phyloP scores from a whole-genome alignment of 306 rosid genomes.

The Spatholobus suberectus region DNA sequence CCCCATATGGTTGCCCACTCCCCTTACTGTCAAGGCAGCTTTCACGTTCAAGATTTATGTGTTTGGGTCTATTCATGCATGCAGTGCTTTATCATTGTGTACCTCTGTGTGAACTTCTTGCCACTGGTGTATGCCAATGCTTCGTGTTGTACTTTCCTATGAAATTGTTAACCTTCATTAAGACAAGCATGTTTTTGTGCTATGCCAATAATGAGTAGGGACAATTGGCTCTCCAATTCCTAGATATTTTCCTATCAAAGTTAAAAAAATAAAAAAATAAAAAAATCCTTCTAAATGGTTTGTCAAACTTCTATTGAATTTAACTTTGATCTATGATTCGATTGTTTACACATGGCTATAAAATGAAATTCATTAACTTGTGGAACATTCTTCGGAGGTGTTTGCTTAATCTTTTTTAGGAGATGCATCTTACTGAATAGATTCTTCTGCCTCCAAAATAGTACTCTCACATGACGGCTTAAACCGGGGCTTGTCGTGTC shows the following conservation, averaged over 20 bases:
- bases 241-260: not conserved
- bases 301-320: not conserved
- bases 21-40: not conserved
- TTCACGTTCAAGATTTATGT: slow-evolving; percentile 14
- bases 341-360: not conserved
- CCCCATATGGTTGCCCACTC: not conserved
- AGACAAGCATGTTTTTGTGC: not conserved
- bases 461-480: not conserved
- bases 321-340: not conserved
- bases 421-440: not conserved
- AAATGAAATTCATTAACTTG: not conserved
- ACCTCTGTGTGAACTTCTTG: not conserved
- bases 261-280: not conserved
- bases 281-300: not conserved
- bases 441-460: not conserved
- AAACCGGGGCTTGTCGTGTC: not conserved
- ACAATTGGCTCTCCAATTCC: not conserved
- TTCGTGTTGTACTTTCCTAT: not conserved
- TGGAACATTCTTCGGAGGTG: not conserved
- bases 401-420: not conserved
- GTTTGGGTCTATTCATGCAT: not conserved
- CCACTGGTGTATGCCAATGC: not conserved
- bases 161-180: not conserved
- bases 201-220: slow-evolving; percentile 7
- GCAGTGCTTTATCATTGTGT: slow-evolving; percentile 1